Evolutionary conservation across 768 basidiomycete species (phyloP).

Genomic region (Boletus insuetus): DNA sequence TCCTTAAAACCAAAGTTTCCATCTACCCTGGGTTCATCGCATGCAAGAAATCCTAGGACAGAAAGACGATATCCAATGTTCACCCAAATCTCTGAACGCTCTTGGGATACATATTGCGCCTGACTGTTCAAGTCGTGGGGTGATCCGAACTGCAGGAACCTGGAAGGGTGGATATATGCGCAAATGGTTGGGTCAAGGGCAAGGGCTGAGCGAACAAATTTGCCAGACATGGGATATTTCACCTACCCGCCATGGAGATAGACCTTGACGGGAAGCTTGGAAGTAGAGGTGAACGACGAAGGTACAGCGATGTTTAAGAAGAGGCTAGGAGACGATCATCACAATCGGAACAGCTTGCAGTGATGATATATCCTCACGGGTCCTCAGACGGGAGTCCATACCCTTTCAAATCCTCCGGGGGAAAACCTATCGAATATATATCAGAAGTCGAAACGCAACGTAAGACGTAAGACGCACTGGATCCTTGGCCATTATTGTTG

Average conservation of each 20-base stretch:
- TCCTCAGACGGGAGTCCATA: conserved; percentile 67
- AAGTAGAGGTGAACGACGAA: conserved; percentile 37
- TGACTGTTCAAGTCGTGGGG: conserved; percentile 61
- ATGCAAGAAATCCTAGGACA: conserved; percentile 70
- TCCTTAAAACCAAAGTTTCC: conserved; percentile 86
- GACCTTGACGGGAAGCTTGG: conserved; percentile 60
- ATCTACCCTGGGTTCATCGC: conserved; percentile 52
- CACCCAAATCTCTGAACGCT: conserved; percentile 66
- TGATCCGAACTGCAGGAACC: conserved; percentile 78
- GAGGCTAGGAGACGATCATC: conserved; percentile 36
- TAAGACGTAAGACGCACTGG: conserved; percentile 30
- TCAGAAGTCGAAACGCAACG: neutral
- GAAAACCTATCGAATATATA: conserved; percentile 33
- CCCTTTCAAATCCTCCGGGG: conserved; percentile 60
- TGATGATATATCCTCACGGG: conserved; percentile 39
- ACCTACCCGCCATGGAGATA: conserved; percentile 75
- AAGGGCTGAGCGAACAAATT: neutral
- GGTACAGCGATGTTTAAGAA: conserved; percentile 65
- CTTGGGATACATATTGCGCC: conserved; percentile 62
- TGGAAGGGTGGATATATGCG: conserved; percentile 19
- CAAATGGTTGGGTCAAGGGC: neutral
- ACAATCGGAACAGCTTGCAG: neutral
- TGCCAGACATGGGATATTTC: neutral
- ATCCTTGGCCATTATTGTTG: conserved; percentile 57
- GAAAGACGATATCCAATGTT: conserved; percentile 75